Conservation (phyloP, 179 eudicot species). For the Sideroxylon spinosum region DNA sequence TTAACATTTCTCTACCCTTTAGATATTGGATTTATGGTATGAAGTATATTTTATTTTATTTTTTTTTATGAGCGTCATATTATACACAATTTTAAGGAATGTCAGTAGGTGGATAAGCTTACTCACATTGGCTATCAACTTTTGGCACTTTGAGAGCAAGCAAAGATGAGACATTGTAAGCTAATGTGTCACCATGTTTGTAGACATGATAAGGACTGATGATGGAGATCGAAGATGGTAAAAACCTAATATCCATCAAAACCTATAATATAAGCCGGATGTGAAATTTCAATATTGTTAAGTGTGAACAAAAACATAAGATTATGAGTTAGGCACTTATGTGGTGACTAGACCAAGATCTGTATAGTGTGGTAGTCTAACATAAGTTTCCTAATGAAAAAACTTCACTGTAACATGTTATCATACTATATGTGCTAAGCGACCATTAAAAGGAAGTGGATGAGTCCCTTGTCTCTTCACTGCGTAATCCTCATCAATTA, state of each 20-base stretch:
- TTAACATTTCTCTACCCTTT: too few relatives aligned
- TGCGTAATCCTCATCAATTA: background rate
- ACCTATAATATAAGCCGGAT: background rate
- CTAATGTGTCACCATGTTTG: background rate
- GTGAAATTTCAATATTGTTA: background rate
- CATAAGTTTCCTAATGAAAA: background rate
- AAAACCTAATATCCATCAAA: background rate
- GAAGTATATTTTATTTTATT: too few relatives aligned
- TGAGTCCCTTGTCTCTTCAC: background rate
- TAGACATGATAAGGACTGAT: background rate
- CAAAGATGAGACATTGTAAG: background rate
- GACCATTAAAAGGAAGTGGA: background rate
- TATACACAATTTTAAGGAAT: background rate
- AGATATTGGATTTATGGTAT: too few relatives aligned
- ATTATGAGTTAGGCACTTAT: background rate
- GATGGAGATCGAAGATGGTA: background rate
- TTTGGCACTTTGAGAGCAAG: background rate
- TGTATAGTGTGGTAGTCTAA: background rate
- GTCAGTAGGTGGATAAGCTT: background rate
- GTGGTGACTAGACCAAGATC: background rate
- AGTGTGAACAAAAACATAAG: background rate
- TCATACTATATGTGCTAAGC: background rate
- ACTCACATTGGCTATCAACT: background rate
- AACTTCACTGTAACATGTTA: background rate
- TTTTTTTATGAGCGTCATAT: too few relatives aligned